These are phyloP conservation scores for Beauveria varroae DNA, from an alignment of 2,329 filamentous ascomycete species.

Conservation along the genomic window DNA sequence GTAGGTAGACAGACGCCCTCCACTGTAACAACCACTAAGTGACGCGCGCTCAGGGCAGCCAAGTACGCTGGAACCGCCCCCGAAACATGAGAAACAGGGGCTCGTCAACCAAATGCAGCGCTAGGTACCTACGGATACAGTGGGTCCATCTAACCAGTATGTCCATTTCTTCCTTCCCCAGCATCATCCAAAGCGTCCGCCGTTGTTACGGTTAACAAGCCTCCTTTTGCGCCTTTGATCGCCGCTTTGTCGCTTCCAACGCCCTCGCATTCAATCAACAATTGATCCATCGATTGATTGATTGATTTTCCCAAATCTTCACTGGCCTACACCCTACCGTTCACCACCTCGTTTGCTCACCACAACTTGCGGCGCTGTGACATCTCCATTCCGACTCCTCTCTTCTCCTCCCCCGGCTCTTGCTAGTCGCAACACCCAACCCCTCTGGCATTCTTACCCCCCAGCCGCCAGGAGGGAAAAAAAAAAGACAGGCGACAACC, in stretches of 20 bases:
- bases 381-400: conserved; percentile 1
- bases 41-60: neutral
- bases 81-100: conserved; percentile 5
- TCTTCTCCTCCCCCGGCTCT: neutral
- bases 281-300: neutral
- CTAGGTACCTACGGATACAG: too few relatives aligned
- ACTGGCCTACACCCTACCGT: neutral
- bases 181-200: neutral
- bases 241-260: neutral
- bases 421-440: conserved; percentile 8
- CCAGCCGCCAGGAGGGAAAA: conserved; percentile 7
- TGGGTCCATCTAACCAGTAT: too few relatives aligned
- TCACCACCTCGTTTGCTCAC: neutral
- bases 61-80: neutral
- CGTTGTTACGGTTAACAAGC: neutral
- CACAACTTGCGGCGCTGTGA: neutral
- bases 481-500: conserved; percentile 5
- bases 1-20: neutral
- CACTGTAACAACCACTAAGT: neutral
- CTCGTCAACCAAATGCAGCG: neutral
- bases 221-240: neutral
- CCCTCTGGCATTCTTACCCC: conserved; percentile 10
- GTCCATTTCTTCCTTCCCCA: neutral
- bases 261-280: neutral
- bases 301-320: too few relatives aligned